Base-by-base conservation (phyloP, 768 basidiomycete genomes). In the Tephrocybe sp. region DNA sequence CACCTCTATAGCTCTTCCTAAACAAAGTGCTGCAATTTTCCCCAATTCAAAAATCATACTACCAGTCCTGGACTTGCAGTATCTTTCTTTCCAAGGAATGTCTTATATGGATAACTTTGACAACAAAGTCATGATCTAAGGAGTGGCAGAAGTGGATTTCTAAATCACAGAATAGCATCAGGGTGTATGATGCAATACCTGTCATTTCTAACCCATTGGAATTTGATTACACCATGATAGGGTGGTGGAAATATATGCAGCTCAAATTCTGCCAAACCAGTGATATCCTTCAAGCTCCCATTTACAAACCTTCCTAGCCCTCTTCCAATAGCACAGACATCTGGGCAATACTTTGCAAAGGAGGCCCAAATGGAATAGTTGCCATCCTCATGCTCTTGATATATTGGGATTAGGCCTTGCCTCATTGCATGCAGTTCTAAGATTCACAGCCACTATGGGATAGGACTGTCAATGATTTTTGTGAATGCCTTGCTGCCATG, bases 241-340 rank as follows among this genome's bases (percentile, higher is more conserved):
- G 34, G 8, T 57, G 52, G 56, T 57, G 49, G 52, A 36, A 40
- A 23, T 17, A 26, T 12, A 43, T 57, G 44, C 56, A 57, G 45
- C 56, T 45, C 21, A 12, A 30, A 1, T 57, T 57, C 26, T 24
- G 34, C 8, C 20, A 52, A 23, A 18, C 26, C 18, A 33, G 43
- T 3, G 43, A 38, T 4, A 4, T 46, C 10, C 14, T 51, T 17
- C 50, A 43, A 1, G 12, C 12, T n/a, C 18, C 25, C 3, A 24
- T 51, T 7, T 51, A 39, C 15, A 4, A 37, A 12, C 30, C 42
- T 11, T 15, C 23, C 3, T 14, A 20, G 15, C 34, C 34, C 9
- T 21, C 32, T 7, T 4, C 26, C 5, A 10, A 24, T 5, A 33
- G n/a, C 11, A 28, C 21, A 1, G 50, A 56, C 20, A 26, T 38